Percentiles rank a stretch among this genome's conserved stretches.
These are phyloP conservation scores for Drechslerella coelobrocha DNA, from an alignment of 2,329 filamentous ascomycete species.

Conservation along the genomic window DNA sequence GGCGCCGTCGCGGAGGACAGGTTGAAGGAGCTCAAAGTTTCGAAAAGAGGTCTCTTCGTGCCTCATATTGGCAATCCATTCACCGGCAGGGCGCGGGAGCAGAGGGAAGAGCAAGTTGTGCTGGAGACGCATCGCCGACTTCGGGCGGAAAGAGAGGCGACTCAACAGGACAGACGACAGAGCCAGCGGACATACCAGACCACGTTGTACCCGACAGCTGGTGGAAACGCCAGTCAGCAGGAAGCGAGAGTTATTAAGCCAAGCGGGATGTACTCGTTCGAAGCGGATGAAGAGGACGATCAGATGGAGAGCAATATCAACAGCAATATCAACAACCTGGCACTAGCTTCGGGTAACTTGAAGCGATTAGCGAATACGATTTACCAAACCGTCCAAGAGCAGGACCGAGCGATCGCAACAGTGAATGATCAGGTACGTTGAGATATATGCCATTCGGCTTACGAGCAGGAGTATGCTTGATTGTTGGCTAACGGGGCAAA, in stretches of 20 bases:
- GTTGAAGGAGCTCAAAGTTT: constrained; percentile 60
- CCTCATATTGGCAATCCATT: constrained; percentile 21
- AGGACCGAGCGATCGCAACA: constrained; percentile 78
- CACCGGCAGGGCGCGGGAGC: constrained; percentile 4
- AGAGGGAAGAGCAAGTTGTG: constrained; percentile 13
- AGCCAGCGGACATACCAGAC: constrained; percentile 21
- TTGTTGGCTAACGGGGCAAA: background rate
- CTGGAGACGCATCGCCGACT: constrained; percentile 4
- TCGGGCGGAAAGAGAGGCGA: constrained; percentile 63
- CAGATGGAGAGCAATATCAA: constrained; percentile 76
- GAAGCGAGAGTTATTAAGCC: constrained; percentile 63
- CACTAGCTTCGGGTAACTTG: constrained; percentile 70
- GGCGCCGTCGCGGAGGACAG: constrained; percentile 31
- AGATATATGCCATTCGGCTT: background rate
- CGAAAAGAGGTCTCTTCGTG: constrained; percentile 44
- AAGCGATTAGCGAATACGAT: constrained; percentile 79
- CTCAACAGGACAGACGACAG: constrained; percentile 60
- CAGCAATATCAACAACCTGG: constrained; percentile 67
- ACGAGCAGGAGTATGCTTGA: background rate
- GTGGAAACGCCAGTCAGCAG: constrained; percentile 1
- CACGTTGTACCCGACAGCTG: constrained; percentile 1
- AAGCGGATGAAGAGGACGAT: constrained; percentile 74
- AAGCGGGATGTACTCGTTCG: constrained; percentile 76
- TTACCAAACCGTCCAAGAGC: constrained; percentile 74
- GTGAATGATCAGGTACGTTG: constrained; percentile 76